Base-by-base conservation (phyloP, 1,139 yeast genomes). In the Geotrichum bryndzae region DNA sequence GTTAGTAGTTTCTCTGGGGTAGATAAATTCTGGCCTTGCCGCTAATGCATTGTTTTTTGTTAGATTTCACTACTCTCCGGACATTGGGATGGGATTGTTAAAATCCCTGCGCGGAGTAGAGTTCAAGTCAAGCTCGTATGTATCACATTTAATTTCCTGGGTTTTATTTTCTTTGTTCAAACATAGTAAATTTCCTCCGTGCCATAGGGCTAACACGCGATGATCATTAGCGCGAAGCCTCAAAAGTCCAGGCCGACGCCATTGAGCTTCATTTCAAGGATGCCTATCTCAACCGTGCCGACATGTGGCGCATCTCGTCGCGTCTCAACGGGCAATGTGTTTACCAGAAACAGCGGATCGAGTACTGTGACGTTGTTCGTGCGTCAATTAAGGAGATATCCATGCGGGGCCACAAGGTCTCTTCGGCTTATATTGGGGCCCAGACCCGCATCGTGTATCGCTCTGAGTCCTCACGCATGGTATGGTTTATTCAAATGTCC, bases 231-330 rank as follows among this genome's bases (percentile, higher is more conserved):
- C 33, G 29, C 54, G 67, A 76, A 25, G 78, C 82, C 48, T 74
- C 77, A 8, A 74, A 77, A 0, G 88, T 83, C 10, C 88, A 85
- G 64, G 88, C 94, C 0, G 97, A 94, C 68, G 80, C 90, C 1
- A 83, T 92, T 5, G 98, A 94, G 69, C 77, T 94, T 6, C 85
- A 84, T 70, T 83, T 91, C 61, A 89, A 87, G 68, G 97, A 94
- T 70, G 80, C 90, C 27, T 85, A 88, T 68, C 76, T 94, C 27
- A 85, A 96, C 1, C 78, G 99, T 66, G 96, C 96, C 63, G 95
- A 90, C 68, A 92, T 92, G 94, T 94, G 98, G 97, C 79, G 83
- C 46, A 76, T 92, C 13, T 84, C 96, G 0, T 80, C 89, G 1
- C 72, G 79, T 18, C 68, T 94, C 60, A 82, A 82, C 0, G 84